phyloP scores from a whole-genome alignment of 139 green algal genomes.

The Yamagishiella unicocca region DNA sequence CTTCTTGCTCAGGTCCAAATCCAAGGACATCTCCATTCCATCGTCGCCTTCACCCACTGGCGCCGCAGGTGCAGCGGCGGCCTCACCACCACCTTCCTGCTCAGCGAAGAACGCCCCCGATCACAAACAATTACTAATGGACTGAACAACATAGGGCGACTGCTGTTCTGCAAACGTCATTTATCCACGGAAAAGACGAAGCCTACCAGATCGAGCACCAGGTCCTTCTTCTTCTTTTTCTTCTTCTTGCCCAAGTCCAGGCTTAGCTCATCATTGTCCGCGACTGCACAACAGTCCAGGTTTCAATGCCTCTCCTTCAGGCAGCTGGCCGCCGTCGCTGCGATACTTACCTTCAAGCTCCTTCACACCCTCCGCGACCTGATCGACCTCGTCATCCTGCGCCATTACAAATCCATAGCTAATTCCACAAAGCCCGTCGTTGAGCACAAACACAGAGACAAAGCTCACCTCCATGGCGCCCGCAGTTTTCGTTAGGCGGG shows the following conservation, averaged over 20 bases:
- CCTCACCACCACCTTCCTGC: slow-evolving; percentile 8
- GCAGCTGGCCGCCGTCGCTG: not conserved
- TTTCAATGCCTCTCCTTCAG: not conserved
- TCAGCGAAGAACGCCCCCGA: too few species aligned
- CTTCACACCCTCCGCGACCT: slow-evolving; percentile 39
- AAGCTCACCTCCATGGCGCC: too few species aligned
- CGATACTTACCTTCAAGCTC: slow-evolving; percentile 38
- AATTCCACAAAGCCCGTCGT: too few species aligned
- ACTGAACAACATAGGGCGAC: not conserved
- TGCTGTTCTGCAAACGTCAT: not conserved
- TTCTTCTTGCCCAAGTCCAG: slow-evolving; percentile 70
- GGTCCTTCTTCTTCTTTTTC: slow-evolving; percentile 54
- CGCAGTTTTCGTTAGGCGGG: too few species aligned
- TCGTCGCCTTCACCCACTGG: slow-evolving; percentile 3
- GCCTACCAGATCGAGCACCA: slow-evolving; percentile 17
- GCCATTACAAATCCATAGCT: not conserved
- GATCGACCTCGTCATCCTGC: slow-evolving; percentile 27
- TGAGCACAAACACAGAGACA: too few species aligned
- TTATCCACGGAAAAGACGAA: not conserved
- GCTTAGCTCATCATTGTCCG: slow-evolving; percentile 58
- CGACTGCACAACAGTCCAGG: slow-evolving; percentile 40
- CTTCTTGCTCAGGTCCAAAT: slow-evolving; percentile 69
- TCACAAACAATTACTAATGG: not conserved
- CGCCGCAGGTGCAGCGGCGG: not conserved
- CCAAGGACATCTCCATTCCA: slow-evolving; percentile 48